Base-by-base conservation (phyloP, 371 early-diverging fungal species). In the Mucor velutinosus region DNA sequence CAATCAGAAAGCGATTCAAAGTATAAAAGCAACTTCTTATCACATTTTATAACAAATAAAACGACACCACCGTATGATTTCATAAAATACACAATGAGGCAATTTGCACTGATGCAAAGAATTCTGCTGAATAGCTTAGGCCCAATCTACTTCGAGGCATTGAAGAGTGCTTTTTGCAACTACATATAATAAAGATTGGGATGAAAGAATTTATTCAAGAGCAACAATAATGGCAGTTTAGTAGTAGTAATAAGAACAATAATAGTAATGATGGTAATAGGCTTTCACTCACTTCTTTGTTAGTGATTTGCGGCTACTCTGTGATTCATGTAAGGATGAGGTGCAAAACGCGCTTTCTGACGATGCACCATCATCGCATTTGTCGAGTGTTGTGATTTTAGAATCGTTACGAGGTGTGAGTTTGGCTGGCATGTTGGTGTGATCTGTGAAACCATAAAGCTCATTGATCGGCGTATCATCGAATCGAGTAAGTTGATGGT, bases 261-360 rank as follows among this genome's bases (percentile, higher is more conserved):
- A 15, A 30, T 56, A 56, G 35, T 35, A 35, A 35, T 35, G 6
- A 10, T 35, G 7, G 10, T 10, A 35, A 35, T 56, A 56, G 10
- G 10, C 7, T 49, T 10, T 21, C 19, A 6, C 19, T 49, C 21
- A 23, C 49, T 49, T 49, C 29, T 59, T 60, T 4, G 59, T 65
- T 0, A 65, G 32, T 3, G 66, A 59, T 35, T 51, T 65, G 59
- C 29, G 43, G 12, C 66, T 65, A 39, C 60, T 65, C 25, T 65
- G 66, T 6, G 66, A 65, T 59, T 58, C 66, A 33, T 65, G 66
- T 27, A 58, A 32, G n/a, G 59, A 59, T 1, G 64, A 64, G 27
- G 57, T 5, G 27, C 23, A 37, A 15, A 41, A 41, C 14, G n/a
- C 21, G 25, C 41, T 59, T 17, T 64, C 64, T 17, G 19, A 55